These are phyloP conservation scores for Puccinia polysora DNA, from an alignment of 1,284 basidiomycete species.

Conservation along the genomic window DNA sequence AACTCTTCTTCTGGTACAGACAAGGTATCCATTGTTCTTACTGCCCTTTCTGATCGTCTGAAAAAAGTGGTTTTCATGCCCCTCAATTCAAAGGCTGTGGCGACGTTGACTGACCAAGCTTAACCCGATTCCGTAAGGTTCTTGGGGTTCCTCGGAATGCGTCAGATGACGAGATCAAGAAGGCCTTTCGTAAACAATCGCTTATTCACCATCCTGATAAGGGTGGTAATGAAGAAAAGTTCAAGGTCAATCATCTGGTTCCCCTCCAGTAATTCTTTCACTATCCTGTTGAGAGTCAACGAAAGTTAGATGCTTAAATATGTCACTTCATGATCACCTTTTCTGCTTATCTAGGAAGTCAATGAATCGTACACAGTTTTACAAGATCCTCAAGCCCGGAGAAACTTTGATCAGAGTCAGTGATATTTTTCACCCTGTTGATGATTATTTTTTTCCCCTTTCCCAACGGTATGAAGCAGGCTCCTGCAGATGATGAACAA, in stretches of 20 bases:
- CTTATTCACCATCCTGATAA: constrained; percentile 53
- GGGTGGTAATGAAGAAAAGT: constrained; percentile 50
- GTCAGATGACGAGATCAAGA: constrained; percentile 51
- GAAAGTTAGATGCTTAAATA: background rate
- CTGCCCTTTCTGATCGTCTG: background rate
- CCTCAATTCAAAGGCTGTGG: too few relatives aligned
- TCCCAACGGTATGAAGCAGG: background rate
- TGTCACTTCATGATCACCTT: background rate
- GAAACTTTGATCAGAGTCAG: constrained; percentile 21
- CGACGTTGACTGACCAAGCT: background rate
- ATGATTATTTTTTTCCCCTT: background rate
- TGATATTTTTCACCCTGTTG: background rate
- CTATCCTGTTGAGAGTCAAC: background rate
- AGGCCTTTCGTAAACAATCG: constrained; percentile 52
- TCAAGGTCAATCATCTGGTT: constrained; percentile 8
- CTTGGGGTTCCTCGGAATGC: constrained; percentile 50
- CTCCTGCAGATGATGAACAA: background rate
- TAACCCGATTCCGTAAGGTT: constrained; percentile 41
- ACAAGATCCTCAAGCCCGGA: constrained; percentile 8
- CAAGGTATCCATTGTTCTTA: constrained; percentile 19
- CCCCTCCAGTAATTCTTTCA: background rate
- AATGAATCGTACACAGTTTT: constrained; percentile 35
- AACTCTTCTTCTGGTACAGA: constrained; percentile 1
- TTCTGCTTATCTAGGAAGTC: constrained; percentile 14
- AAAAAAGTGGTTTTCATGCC: too few relatives aligned